phyloP scores from a whole-genome alignment of 2,329 filamentous ascomycete genomes.

The Penicillium concentricum region DNA sequence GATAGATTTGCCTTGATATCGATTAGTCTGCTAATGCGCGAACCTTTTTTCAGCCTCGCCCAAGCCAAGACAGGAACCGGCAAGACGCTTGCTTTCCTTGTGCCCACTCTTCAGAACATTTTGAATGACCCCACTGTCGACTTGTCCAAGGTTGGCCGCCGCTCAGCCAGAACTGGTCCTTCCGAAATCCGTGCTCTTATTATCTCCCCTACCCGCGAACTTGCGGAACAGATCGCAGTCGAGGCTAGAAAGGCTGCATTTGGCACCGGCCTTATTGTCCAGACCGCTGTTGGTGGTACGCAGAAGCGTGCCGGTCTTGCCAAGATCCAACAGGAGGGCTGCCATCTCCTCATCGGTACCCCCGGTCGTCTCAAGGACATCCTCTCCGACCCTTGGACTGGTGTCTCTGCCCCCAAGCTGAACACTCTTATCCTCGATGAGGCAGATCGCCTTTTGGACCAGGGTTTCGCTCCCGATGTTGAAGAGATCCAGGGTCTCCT shows the following conservation, averaged over 20 bases:
- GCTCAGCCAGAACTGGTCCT: slow-evolving; percentile 10
- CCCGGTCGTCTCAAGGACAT: slow-evolving; percentile 85
- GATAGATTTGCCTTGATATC: neutral
- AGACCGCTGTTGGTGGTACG: slow-evolving; percentile 89
- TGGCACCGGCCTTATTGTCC: slow-evolving; percentile 66
- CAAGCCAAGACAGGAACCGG: slow-evolving; percentile 97
- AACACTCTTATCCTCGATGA: slow-evolving; percentile 64
- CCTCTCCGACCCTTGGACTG: slow-evolving; percentile 62
- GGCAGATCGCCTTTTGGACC: slow-evolving; percentile 65
- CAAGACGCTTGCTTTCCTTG: slow-evolving; percentile 90
- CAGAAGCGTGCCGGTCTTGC: slow-evolving; percentile 68
- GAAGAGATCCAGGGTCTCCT: slow-evolving; percentile 60
- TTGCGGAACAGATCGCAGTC: slow-evolving; percentile 63
- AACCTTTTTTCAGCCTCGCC: slow-evolving; percentile 61
- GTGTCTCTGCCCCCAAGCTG: slow-evolving; percentile 63
- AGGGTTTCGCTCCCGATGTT: slow-evolving; percentile 67
- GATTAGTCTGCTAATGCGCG: slow-evolving; percentile 15
- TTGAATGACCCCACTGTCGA: slow-evolving; percentile 63
- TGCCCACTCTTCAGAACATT: slow-evolving; percentile 81
- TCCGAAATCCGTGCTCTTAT: slow-evolving; percentile 60
- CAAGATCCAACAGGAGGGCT: slow-evolving; percentile 70
- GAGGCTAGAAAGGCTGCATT: slow-evolving; percentile 70
- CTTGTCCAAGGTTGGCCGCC: slow-evolving; percentile 10
- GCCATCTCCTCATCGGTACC: slow-evolving; percentile 86
- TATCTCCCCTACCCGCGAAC: slow-evolving; percentile 62